Base-by-base conservation (phyloP, 2,329 filamentous ascomycete species). In the Venturia effusa region DNA sequence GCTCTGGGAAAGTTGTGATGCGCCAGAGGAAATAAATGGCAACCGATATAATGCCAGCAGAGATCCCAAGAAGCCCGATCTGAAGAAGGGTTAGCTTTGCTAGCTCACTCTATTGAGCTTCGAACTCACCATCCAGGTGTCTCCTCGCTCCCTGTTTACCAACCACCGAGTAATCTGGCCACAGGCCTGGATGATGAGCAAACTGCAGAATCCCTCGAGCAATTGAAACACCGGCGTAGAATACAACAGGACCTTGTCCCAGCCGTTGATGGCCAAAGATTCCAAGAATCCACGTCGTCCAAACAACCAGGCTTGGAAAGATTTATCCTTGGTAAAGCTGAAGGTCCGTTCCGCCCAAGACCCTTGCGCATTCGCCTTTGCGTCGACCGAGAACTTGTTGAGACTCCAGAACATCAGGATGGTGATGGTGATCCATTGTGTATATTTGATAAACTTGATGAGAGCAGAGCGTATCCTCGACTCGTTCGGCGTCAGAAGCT, bases 21-120 rank as follows among this genome's bases (percentile, higher is more conserved):
- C 94, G 85, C 90, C 92, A 97, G 61, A 99, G 84, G 77, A 97
- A 97, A 78, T 97, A 97, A 68, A 96, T 84, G 5, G 93, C 90
- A 76, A 89, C 96, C 32, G 92, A 94, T 70, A 97, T 95, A 70
- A 96, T 86, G 66, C 90, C 94, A 48, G 91, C 92, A 0, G 93
- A 96, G 64, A 94, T 80, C 65, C 95, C 87, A 55, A 99, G 83
- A 51, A 97, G 84, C 61, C 89, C 84, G 69, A 99, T 96, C 91
- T 95, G 71, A 5, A 61, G 45, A 55, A 34, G n/a, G 59, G 67
- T 81, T 70, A 81, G 76, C 66, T 69, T 32, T 43, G 48, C 30
- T 37, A 32, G 34, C 30, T 51, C 17, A 22, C 60, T 37, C 4
- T 22, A 61, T 40, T 61, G 10, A 30, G 3, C 5, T 39, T 37